Evolutionary conservation across 257 asterid species (phyloP), one percentile per base, ranked within the genome.

Genomic region (Nicotiana attenuata): DNA sequence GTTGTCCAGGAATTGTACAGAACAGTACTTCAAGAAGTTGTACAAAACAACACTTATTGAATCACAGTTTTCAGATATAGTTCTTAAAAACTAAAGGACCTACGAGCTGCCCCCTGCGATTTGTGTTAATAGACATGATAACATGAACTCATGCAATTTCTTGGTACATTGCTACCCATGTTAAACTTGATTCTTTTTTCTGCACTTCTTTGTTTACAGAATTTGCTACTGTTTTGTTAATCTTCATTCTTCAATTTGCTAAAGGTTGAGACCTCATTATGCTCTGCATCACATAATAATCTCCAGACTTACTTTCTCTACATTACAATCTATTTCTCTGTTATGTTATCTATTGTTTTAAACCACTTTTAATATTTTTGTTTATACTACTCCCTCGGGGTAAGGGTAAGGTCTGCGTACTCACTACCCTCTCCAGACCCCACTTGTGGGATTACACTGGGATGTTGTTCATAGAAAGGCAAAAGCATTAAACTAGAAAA

Each of bases 81-180:
- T 24, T 24, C 45, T 38, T 14, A 73, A 14, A 47, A 47, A 10
- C 61, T 73, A 47, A 47, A 24, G 31, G 26, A 3, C 80, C n/a
- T 15, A 0, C 0, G 15, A 73, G 38, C 45, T 47, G 24, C 79
- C n/a, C 35, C 22, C 38, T 19, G 24, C 24, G 15, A 50, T 1
- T 75, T 10, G 3, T 75, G 63, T 75, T 15, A 50, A 75, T 15
- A 24, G 63, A 50, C 45, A 8, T 73, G 79, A 47, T 73, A 73
- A 47, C 79, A 47, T 50, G 24, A 73, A 75, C 45, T 75, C 80
- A 15, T 24, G 63, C 80, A 52, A 76, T n/a, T 76, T 82, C 63
- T 50, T 76, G 33, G 35, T 69, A 69, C 16, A 56, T 35, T 55
- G 80, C 24, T 24, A 47, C 56, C 47, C 38, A 8, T 75, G 38